phyloP scores from a whole-genome alignment of 208 protist species.

The Trypanosoma mega region DNA sequence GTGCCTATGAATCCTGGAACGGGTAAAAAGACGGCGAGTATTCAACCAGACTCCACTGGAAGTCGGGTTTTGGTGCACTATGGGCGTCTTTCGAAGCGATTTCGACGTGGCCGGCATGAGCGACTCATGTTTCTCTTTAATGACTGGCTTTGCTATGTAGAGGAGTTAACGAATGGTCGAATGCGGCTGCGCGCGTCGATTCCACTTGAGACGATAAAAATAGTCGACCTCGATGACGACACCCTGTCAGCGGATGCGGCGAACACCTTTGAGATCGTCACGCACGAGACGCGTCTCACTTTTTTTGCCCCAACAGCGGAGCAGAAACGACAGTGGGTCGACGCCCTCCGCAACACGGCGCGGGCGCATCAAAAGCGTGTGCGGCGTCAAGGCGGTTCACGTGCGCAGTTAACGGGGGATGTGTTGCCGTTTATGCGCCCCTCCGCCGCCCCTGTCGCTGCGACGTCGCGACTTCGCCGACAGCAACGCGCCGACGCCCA shows the following conservation, averaged over 20 bases:
- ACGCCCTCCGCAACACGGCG: constrained; percentile 56
- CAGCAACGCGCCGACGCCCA: constrained; percentile 32
- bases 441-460: constrained; percentile 20
- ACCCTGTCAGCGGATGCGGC: constrained; percentile 20
- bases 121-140: constrained; percentile 82
- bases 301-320: constrained; percentile 67
- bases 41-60: constrained; percentile 18
- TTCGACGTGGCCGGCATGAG: constrained; percentile 62
- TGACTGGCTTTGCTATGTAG: constrained; percentile 79
- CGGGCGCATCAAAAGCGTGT: constrained; percentile 25
- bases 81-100: constrained; percentile 65
- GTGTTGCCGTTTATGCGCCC: constrained; percentile 1
- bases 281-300: constrained; percentile 41
- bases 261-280: constrained; percentile 62
- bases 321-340: constrained; percentile 78
- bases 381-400: too few species aligned
- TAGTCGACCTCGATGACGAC: constrained; percentile 52
- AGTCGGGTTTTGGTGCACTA: constrained; percentile 65
- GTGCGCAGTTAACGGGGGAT: neutral
- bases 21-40: constrained; percentile 12
- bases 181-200: constrained; percentile 70
- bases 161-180: constrained; percentile 64
- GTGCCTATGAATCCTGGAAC: constrained; percentile 3
- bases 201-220: constrained; percentile 43
- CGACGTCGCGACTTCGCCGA: constrained; percentile 50